phyloP scores from a whole-genome alignment of 1,284 basidiomycete genomes.

The Sanghuangporus weigelae region DNA sequence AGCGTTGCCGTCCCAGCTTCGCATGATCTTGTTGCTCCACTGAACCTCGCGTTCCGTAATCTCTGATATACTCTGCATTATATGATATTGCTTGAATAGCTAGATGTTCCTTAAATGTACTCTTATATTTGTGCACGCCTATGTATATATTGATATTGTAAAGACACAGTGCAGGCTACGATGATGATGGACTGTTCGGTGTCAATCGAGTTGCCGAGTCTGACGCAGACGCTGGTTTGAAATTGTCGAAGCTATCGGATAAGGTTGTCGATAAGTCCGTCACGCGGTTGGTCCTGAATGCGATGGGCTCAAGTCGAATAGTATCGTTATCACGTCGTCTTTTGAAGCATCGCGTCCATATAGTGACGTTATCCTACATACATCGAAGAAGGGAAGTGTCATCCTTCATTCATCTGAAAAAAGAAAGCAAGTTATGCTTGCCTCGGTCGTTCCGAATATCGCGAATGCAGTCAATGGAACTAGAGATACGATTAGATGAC shows the following conservation, averaged over 20 bases:
- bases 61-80: background rate
- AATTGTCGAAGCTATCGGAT: background rate
- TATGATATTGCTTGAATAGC: background rate
- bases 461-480: slow-evolving; percentile 13
- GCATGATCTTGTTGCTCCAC: background rate
- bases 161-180: background rate
- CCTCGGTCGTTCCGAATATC: slow-evolving; percentile 13
- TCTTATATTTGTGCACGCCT: no score
- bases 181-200: background rate
- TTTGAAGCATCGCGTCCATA: background rate
- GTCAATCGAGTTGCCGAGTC: background rate
- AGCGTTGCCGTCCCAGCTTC: slow-evolving; percentile 6
- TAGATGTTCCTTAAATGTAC: no score
- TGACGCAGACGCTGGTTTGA: background rate
- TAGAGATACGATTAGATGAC: background rate
- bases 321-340: background rate
- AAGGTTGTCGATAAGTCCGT: background rate
- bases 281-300: background rate
- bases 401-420: background rate
- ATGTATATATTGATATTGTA: no score
- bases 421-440: background rate
- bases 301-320: background rate
- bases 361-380: background rate
- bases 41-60: background rate
- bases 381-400: background rate